Conservation (phyloP, 768 basidiomycete genomes). For the Suillus subluteus region DNA sequence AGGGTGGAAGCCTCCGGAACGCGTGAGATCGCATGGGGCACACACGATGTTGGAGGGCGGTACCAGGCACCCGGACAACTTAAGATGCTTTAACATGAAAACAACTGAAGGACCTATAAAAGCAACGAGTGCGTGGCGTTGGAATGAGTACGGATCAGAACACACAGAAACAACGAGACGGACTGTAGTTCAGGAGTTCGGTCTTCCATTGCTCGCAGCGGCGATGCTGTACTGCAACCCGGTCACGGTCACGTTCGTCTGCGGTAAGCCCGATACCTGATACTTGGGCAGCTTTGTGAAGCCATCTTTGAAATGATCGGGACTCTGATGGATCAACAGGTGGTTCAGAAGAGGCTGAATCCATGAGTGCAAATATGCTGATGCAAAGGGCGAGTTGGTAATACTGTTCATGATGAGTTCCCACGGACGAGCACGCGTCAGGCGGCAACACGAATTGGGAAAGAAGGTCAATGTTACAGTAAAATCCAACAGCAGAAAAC, state of each 20-base stretch:
- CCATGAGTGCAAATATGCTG: conserved; percentile 36
- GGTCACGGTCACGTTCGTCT: conserved; percentile 42
- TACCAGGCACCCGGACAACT: conserved; percentile 71
- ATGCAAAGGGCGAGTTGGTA: not conserved
- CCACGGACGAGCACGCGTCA: not conserved
- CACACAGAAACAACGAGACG: conserved; percentile 34
- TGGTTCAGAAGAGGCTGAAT: conserved; percentile 26
- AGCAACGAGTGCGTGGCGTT: not conserved
- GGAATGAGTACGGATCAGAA: conserved; percentile 13
- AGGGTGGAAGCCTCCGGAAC: conserved; percentile 85
- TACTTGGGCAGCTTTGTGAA: conserved; percentile 47
- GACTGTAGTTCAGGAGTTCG: conserved; percentile 71
- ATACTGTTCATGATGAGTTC: not conserved
- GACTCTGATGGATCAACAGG: conserved; percentile 27
- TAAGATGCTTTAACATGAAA: conserved; percentile 93
- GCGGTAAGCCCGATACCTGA: conserved; percentile 55
- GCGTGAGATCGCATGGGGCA: conserved; percentile 74
- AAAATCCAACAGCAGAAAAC: not conserved
- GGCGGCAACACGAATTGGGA: not conserved
- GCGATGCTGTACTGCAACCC: conserved; percentile 42
- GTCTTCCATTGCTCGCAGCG: conserved; percentile 72
- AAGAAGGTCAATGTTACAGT: not conserved
- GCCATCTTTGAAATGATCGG: conserved; percentile 53
- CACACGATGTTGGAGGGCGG: conserved; percentile 78
- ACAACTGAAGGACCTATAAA: conserved; percentile 79